A percentile compares a stretch with the other conserved stretches of the same genome.
phyloP scores from a whole-genome alignment of 495 filamentous ascomycete species.

The Platismatia glauca region DNA sequence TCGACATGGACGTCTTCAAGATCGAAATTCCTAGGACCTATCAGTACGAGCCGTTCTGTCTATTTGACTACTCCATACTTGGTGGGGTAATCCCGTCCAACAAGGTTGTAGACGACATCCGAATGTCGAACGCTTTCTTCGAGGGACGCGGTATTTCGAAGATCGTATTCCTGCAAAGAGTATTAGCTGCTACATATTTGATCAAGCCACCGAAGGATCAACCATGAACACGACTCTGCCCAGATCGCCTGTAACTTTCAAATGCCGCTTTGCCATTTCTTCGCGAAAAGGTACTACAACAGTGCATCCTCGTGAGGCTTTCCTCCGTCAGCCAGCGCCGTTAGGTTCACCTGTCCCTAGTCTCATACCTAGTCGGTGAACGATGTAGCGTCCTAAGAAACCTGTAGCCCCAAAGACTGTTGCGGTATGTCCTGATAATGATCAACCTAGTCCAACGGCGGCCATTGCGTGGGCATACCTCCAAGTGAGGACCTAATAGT shows the following conservation, averaged over 20 bases:
- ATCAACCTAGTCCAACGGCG: background rate
- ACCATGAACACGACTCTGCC: constrained; percentile 82
- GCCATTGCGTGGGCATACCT: constrained; percentile 47
- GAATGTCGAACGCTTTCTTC: constrained; percentile 95
- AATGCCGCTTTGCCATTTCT: constrained; percentile 93
- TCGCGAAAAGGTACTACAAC: constrained; percentile 91
- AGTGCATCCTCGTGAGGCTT: constrained; percentile 84
- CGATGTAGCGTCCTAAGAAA: constrained; percentile 93
- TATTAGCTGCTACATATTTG: constrained; percentile 1
- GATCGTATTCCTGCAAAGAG: constrained; percentile 69
- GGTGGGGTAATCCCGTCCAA: constrained; percentile 88
- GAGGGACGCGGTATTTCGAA: constrained; percentile 90
- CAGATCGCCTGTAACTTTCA: constrained; percentile 91
- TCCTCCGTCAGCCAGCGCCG: constrained; percentile 30
- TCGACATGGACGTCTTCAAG: constrained; percentile 90
- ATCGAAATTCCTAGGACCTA: constrained; percentile 68
- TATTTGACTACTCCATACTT: constrained; percentile 52
- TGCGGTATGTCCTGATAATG: constrained; percentile 69
- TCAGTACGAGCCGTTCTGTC: constrained; percentile 24
- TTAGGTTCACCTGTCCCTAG: background rate
- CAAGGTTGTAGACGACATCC: constrained; percentile 92
- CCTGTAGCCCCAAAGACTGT: constrained; percentile 98
- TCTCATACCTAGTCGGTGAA: constrained; percentile 78
- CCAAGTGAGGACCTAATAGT: constrained; percentile 66
- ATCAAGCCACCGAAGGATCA: constrained; percentile 14